Evolutionary conservation across 768 basidiomycete genomes (phyloP), one percentile per base, ranked within the genome.

Genomic region (Hypholoma sublateritium): DNA sequence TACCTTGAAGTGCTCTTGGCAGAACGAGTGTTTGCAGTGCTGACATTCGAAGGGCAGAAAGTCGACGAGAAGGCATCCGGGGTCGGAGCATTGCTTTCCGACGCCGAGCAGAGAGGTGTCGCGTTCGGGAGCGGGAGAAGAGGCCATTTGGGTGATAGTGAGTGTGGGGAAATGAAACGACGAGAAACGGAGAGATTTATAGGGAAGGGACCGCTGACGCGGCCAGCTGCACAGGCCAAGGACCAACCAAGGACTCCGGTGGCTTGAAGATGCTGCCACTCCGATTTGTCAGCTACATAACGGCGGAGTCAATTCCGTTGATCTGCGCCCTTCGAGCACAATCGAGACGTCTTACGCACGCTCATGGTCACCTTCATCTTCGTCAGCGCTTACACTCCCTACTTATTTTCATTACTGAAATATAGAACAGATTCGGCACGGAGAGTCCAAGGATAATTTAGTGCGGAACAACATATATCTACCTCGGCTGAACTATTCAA

Each of bases 1-100:
- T 12, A 87, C 88, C 59, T 80, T 81, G 74, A 87, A 93, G 66
- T 95, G 92, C 12, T 91, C 88, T 41, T 84, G 83, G 63, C 93
- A 95, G 74, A 85, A 94, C 0, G 78, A 76, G 14, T 78, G 69
- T 13, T 77, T 66, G 69, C 92, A 95, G 64, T 92, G 89, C 49
- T 89, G 86, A 69, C 92, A 95, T 71, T 87, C 89, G 79, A 93
- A 89, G 0, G 92, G 91, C 11, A 94, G 76, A 62, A 93, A 93
- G 75, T 94, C 92, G 66, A 93, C 80, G 59, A 89, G 80, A 25
- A 78, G 70, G 72, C 92, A 94, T 1, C 81, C 71, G 0, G 80
- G 67, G 50, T 83, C 77, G 13, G 87, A 83, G 71, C 92, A 94
- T 64, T 90, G 87, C 56, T 82, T 79, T 6, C 90, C 89, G 61